Base-by-base conservation (phyloP, 768 basidiomycete genomes). In the Candolleomyces eurysporus region DNA sequence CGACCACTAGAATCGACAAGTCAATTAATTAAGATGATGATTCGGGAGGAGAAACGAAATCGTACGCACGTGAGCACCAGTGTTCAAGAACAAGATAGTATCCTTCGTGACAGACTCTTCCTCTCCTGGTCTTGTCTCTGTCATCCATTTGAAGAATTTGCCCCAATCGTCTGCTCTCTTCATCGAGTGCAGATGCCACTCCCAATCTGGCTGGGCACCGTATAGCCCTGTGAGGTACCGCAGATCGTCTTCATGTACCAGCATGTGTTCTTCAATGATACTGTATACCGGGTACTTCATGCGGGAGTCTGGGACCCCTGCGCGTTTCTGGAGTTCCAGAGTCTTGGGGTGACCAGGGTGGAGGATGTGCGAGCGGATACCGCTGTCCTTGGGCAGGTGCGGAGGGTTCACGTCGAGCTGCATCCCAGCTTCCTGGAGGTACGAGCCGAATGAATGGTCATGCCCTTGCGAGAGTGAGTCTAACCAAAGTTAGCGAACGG, bases 131-230 rank as follows among this genome's bases (percentile, higher is more conserved):
- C 62, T 14, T 8, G 22, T n/a, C 48, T 32, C 52, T 11, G 61
- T 59, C 11, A 59, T 39, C 16, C 58, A 54, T 22, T 43, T 17
- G n/a, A 68, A 40, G 39, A 63, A 68, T 9, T 36, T 39, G 46
- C 63, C 67, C 65, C 67, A 68, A 3, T 58, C 65, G 19, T 66
- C 63, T 14, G 64, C 61, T 16, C 60, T 52, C 10, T 64, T 58
- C 31, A 64, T 39, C 10, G 36, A 59, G 17, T 59, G 48, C n/a
- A 61, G 56, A 39, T 59, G 52, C 63, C 63, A 66, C 4, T 40
- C 17, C 58, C 57, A 66, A 3, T 36, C 46, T 11, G 59, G 31
- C 36, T 59, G 30, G 14, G 67, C 67, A 11, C 65, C 67, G 21
- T 58, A 50, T 5, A 36, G 19, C 9, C 26, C 61, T 2, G 56